A percentile compares a stretch with the other conserved stretches of the same genome.
These are phyloP conservation scores for Neofusicoccum kwambonambiense DNA, from an alignment of 2,329 filamentous ascomycete genomes.

Conservation along the genomic window DNA sequence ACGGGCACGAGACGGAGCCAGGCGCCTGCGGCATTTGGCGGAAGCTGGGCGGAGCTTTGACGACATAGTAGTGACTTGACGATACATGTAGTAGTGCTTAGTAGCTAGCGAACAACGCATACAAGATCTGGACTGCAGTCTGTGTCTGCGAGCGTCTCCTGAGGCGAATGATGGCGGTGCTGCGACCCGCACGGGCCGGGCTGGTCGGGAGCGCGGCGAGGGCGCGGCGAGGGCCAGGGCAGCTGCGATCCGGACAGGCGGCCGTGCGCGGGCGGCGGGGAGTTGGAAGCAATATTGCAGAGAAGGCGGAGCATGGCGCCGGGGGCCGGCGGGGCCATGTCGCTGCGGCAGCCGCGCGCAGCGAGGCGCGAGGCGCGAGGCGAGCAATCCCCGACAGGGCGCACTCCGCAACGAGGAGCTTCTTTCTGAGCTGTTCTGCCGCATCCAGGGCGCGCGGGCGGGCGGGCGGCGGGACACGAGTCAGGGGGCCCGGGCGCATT, in stretches of 20 bases:
- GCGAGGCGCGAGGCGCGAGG: no score
- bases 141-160: background rate
- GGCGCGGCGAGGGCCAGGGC: background rate
- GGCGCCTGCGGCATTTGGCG: conserved; percentile 3
- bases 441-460: background rate
- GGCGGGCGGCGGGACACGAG: background rate
- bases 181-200: background rate
- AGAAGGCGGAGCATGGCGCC: no score
- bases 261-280: background rate
- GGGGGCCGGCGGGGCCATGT: no score
- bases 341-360: no score
- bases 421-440: no score
- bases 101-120: conserved; percentile 15
- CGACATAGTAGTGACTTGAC: background rate
- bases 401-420: no score
- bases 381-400: no score
- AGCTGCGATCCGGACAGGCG: background rate
- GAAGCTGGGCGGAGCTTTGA: background rate
- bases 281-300: background rate
- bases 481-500: background rate
- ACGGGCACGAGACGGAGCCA: background rate
- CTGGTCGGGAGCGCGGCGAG: background rate
- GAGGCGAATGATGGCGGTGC: background rate
- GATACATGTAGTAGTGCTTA: background rate
- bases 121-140: conserved; percentile 7